Evolutionary conservation across 331 rosid genomes (phyloP).

Genomic region (Cydonia oblonga): DNA sequence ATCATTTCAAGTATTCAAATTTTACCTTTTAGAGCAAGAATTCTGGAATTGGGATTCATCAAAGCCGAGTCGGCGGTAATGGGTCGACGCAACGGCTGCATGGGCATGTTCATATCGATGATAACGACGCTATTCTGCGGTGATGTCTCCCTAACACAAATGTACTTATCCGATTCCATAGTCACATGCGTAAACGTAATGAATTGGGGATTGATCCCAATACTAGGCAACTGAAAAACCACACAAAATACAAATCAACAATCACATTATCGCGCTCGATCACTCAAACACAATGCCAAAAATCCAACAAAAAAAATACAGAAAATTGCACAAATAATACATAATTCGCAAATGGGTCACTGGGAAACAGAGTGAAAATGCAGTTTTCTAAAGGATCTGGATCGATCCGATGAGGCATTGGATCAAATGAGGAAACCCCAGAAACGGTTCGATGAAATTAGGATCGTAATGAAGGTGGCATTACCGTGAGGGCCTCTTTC

Average conservation of each 20-base stretch:
- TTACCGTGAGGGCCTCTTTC: conserved; percentile 59
- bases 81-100: conserved; percentile 71
- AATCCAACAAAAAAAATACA: neutral
- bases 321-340: neutral
- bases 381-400: conserved; percentile 10
- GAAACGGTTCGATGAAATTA: neutral
- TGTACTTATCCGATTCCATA: conserved; percentile 72
- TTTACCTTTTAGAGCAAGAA: conserved; percentile 64
- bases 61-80: conserved; percentile 71
- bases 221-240: conserved; percentile 38
- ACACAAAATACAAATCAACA: neutral
- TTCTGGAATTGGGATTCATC: conserved; percentile 62
- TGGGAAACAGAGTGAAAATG: conserved; percentile 1
- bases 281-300: neutral
- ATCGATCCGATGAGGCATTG: neutral
- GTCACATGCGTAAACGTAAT: conserved; percentile 67
- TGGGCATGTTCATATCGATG: conserved; percentile 62
- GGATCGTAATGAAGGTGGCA: neutral
- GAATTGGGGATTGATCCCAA: conserved; percentile 62
- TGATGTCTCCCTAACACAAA: conserved; percentile 61
- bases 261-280: neutral
- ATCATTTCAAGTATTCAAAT: neutral
- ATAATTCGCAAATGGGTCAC: conserved; percentile 2
- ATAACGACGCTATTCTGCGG: conserved; percentile 64
- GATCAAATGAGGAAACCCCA: neutral